Evolutionary conservation across 768 basidiomycete genomes (phyloP).

Genomic region (Tricholoma furcatifolium): DNA sequence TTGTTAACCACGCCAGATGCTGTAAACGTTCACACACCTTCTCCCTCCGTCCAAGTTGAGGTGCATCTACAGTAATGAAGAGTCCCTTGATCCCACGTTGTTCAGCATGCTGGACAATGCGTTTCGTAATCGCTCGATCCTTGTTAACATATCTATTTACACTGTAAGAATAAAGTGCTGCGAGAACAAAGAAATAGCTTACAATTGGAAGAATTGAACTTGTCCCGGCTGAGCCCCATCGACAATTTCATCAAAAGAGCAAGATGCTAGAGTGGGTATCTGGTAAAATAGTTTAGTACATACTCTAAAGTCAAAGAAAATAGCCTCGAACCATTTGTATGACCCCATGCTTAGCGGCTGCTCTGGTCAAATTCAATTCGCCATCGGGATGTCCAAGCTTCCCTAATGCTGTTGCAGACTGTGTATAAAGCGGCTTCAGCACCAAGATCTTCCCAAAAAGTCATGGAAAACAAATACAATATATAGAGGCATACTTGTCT

Average conservation of each 20-base stretch:
- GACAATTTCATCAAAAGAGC: conserved; percentile 95
- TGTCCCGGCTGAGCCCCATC: conserved; percentile 80
- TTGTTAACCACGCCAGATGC: background rate
- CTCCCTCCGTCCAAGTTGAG: conserved; percentile 91
- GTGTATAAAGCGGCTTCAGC: background rate
- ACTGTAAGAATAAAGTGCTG: background rate
- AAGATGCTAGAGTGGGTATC: conserved; percentile 96
- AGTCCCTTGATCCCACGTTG: conserved; percentile 86
- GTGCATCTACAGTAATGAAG: conserved; percentile 98
- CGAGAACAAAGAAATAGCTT: conserved; percentile 20
- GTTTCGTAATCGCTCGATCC: conserved; percentile 81
- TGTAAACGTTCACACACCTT: conserved; percentile 41
- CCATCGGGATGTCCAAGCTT: conserved; percentile 97
- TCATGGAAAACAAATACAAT: conserved; percentile 47
- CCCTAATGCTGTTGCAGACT: conserved; percentile 83
- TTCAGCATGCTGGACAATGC: conserved; percentile 89
- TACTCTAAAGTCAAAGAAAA: background rate
- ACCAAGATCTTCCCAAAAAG: background rate
- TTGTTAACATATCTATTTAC: conserved; percentile 80
- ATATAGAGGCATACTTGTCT: conserved; percentile 75
- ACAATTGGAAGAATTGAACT: conserved; percentile 85
- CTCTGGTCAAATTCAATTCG: conserved; percentile 86
- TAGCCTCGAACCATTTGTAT: conserved; percentile 44
- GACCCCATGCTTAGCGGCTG: conserved; percentile 73
- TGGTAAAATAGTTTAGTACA: conserved; percentile 24